Evolutionary conservation across 345 rosid genomes (phyloP).

Genomic region (Alliaria petiolata): DNA sequence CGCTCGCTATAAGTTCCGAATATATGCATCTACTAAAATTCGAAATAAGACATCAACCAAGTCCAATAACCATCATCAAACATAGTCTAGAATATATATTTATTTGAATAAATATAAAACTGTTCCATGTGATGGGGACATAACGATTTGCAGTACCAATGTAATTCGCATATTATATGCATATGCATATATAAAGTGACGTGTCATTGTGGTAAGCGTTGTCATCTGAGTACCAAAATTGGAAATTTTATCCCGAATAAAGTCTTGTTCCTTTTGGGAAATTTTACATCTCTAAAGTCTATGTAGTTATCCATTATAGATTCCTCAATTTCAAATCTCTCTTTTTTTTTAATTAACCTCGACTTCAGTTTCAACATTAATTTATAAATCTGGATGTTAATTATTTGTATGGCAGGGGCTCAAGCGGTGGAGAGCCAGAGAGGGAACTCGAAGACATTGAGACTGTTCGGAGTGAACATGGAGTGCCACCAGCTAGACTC

Average conservation of each 20-base stretch:
- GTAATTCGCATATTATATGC: background rate
- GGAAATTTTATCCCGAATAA: background rate
- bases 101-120: background rate
- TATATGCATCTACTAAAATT: background rate
- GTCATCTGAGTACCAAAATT: slow-evolving; percentile 8
- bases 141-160: slow-evolving; percentile 1
- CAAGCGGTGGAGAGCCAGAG: slow-evolving; percentile 35
- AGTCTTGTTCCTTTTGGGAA: slow-evolving; percentile 1
- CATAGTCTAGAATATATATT: background rate
- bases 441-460: slow-evolving; percentile 55
- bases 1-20: background rate
- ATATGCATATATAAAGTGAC: background rate
- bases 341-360: background rate
- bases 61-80: background rate
- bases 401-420: slow-evolving; percentile 31
- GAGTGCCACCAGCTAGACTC: slow-evolving; percentile 76
- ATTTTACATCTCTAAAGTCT: background rate
- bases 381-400: background rate
- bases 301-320: slow-evolving; percentile 2
- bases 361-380: background rate
- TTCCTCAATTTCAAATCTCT: background rate
- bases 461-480: slow-evolving; percentile 90
- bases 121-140: slow-evolving; percentile 11
- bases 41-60: background rate
- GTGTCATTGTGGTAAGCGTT: slow-evolving; percentile 15